Evolutionary conservation across 2,329 filamentous ascomycete genomes (phyloP), one percentile per base, ranked within the genome.

Genomic region (Pleoardoris graminearum): DNA sequence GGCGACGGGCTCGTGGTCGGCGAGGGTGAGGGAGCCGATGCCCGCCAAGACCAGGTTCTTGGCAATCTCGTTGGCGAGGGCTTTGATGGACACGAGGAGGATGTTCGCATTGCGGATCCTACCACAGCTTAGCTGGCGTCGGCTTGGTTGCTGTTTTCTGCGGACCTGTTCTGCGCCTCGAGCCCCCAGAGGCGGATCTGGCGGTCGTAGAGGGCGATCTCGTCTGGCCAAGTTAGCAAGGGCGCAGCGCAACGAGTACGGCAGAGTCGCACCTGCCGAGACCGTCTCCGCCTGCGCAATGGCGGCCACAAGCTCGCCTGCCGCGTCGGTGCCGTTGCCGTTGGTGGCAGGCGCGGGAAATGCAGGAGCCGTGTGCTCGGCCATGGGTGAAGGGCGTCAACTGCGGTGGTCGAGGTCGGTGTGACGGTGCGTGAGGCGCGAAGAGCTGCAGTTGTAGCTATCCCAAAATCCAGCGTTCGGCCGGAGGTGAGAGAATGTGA

Each of bases 131-230:
- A 43, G 27, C 27, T 16, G n/a, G 14, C 42, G 44, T 65, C 33
- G 62, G 50, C 33, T 43, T 14, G 17, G 14, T 39, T 8, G 11
- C 19, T 22, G 33, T 4, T 19, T 29, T 23, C 27, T 37, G 38
- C 54, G 70, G 68, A 83, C 82, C 82, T 82, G 71, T 96, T 89
- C 74, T 99, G 94, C 6, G 94, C 94, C 66, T 94, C 87, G 68
- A 97, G 90, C 37, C 94, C 94, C 94, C 94, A 99, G 25, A 99
- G 85, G 48, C 94, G 88, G 67, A 99, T 97, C 73, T 99, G 94
- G 44, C 94, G 87, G 76, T 99, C 94, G 72, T 99, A 99, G 5
- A 97, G 85, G 12, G 93, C 94, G 67, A 97, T 96, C 71, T 99
- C 94, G 75, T 97, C 94, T 90, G 53, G 22, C 8, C 4, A 4